Conservation (phyloP, 179 eudicot genomes). For the Silene noctiflora region DNA sequence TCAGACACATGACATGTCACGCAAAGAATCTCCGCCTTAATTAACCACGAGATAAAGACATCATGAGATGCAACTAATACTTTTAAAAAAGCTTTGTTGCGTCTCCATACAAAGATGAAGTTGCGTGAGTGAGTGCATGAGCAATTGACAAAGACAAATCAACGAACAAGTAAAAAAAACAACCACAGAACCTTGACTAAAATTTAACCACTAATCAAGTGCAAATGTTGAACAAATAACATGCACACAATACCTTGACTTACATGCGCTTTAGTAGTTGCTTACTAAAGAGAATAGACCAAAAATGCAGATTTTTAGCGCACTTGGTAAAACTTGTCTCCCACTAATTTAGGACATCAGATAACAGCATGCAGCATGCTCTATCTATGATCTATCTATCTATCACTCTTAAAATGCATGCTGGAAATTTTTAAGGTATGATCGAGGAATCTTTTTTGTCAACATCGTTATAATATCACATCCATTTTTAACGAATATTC, state of each 20-base stretch:
- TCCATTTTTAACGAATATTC: neutral
- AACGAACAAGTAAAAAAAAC: neutral
- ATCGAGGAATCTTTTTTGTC: neutral
- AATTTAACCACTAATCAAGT: slow-evolving; percentile 17
- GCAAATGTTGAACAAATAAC: slow-evolving; percentile 15
- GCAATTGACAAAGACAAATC: slow-evolving; percentile 20
- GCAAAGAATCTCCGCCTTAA: no score
- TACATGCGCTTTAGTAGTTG: slow-evolving; percentile 9
- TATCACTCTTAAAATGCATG: neutral
- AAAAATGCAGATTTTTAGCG: slow-evolving; percentile 22
- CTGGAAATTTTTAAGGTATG: slow-evolving; percentile 5
- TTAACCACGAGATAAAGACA: no score
- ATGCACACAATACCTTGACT: slow-evolving; percentile 21
- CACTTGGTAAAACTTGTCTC: slow-evolving; percentile 20
- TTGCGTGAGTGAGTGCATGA: slow-evolving; percentile 13
- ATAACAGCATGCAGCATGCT: slow-evolving; percentile 11
- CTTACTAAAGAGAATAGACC: neutral
- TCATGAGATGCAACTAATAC: no score
- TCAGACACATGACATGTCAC: no score
- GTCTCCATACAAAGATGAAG: no score
- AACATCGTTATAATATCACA: neutral
- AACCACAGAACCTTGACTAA: neutral
- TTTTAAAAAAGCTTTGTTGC: no score
- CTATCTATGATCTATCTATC: neutral
- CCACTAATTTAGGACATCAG: slow-evolving; percentile 23